Evolutionary conservation across 345 rosid genomes (phyloP), one percentile per base, ranked within the genome.

Genomic region (Aurinia saxatilis): DNA sequence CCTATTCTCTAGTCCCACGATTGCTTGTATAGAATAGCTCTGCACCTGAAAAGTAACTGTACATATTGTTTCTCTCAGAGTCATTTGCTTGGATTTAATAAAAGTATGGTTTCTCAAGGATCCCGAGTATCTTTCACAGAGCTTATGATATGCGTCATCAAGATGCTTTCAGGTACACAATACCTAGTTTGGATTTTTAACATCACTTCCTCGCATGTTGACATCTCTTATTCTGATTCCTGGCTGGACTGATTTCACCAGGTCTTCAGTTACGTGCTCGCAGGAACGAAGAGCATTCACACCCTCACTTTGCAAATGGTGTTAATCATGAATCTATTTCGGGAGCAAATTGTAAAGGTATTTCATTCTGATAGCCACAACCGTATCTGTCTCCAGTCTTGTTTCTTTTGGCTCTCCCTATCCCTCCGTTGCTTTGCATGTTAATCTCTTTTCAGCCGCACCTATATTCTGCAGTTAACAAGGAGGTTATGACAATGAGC

Each of bases 91-190:
- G 77, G 77, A 78, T 68, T 85, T 82, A 79, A 63, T 47, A 78
- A 75, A 44, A 78, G 67, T 10, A 51, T 52, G 39, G 75, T 57
- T 50, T 66, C 78, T 66, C 66, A 40, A 56, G 76, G 81, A 56
- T 54, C 72, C 30, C 63, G 36, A 29, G 38, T 78, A 25, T 82
- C 84, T 72, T 87, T 85, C 70, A 69, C 82, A 11, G 79, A 79
- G 72, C 80, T 82, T 25, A 61, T 82, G 54, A 64, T 90, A 27
- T 78, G 81, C 62, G 64, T 73, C 61, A 80, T 87, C 72, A 80
- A 89, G 83, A 80, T 79, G 63, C 81, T 93, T 48, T 93, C 99
- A 68, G 87, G 99, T 93, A 78, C 46, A n/a, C 31, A 30, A 4
- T 51, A 14, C 14, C 18, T 68, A 44, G 31, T 16, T 52, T 23